A percentile compares a stretch with the other conserved stretches of the same genome.
phyloP scores from a whole-genome alignment of 2,329 filamentous ascomycete species.

The Epichloe baconii region DNA sequence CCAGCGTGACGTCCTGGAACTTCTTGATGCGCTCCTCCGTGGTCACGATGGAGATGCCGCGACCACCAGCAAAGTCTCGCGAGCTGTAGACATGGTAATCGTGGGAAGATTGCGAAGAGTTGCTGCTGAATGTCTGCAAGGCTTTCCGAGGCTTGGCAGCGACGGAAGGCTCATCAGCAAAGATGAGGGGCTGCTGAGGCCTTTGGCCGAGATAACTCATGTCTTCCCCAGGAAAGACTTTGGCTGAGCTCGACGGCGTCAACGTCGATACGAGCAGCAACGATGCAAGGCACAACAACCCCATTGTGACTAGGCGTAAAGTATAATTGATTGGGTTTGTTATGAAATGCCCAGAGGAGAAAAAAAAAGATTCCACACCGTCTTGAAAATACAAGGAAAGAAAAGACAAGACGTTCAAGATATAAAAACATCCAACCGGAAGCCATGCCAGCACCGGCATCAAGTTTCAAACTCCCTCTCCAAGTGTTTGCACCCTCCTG shows the following conservation, averaged over 20 bases:
- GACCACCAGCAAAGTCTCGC: conserved; percentile 19
- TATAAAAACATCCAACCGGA: no score
- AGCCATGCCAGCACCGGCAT: neutral
- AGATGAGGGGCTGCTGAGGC: neutral
- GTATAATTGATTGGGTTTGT: neutral
- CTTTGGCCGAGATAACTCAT: neutral
- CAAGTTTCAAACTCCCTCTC: no score
- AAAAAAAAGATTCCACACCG: no score
- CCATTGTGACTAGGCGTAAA: neutral
- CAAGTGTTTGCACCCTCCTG: no score
- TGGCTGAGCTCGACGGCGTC: neutral
- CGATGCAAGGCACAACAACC: neutral
- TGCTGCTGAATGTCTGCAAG: neutral
- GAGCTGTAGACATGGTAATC: conserved; percentile 27
- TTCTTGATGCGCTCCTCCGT: conserved; percentile 18
- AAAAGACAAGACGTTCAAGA: neutral
- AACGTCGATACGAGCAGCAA: neutral
- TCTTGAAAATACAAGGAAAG: neutral
- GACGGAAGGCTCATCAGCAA: neutral
- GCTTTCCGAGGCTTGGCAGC: neutral
- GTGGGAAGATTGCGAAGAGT: conserved; percentile 12
- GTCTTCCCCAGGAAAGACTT: neutral
- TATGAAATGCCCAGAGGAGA: no score
- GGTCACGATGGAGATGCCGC: conserved; percentile 27
- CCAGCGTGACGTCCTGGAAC: conserved; percentile 8